Conservation (phyloP, 2,329 filamentous ascomycete species). For the Fulvia fulva region DNA sequence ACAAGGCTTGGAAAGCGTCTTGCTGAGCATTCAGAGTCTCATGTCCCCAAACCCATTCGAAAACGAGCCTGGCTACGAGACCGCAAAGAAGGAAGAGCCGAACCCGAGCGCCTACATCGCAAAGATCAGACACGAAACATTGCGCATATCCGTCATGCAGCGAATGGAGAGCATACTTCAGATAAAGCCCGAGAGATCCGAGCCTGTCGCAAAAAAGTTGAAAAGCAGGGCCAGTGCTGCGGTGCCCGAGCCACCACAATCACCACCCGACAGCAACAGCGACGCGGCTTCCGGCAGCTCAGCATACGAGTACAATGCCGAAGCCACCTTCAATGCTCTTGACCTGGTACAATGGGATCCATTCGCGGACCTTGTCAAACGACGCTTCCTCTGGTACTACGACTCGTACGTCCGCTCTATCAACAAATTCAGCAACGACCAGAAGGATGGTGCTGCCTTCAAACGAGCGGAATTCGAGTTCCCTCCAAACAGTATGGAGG, state of each 20-base stretch:
- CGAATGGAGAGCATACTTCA: constrained; percentile 75
- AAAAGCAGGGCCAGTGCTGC: constrained; percentile 11
- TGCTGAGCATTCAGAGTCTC: constrained; percentile 93
- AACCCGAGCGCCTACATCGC: constrained; percentile 28
- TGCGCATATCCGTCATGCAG: constrained; percentile 81
- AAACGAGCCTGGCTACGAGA: constrained; percentile 70
- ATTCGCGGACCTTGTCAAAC: constrained; percentile 86
- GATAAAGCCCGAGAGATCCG: constrained; percentile 46
- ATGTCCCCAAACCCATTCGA: constrained; percentile 86
- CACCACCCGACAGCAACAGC: constrained; percentile 6
- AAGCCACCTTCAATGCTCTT: constrained; percentile 27
- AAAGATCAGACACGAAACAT: constrained; percentile 84
- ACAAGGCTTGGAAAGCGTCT: constrained; percentile 87
- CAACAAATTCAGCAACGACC: constrained; percentile 58
- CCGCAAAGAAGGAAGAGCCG: constrained; percentile 26
- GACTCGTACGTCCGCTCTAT: constrained; percentile 76
- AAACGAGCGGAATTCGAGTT: constrained; percentile 85
- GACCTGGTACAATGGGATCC: constrained; percentile 64
- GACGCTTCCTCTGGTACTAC: constrained; percentile 93
- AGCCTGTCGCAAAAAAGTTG: constrained; percentile 17
- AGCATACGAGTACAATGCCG: constrained; percentile 40
- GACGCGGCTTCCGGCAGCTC: constrained; percentile 19
- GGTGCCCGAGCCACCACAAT: constrained; percentile 11
- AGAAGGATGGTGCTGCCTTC: constrained; percentile 60
- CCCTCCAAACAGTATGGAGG: constrained; percentile 74